Evolutionary conservation across 441 rosid species (phyloP).

Genomic region (Pelargonium australe): DNA sequence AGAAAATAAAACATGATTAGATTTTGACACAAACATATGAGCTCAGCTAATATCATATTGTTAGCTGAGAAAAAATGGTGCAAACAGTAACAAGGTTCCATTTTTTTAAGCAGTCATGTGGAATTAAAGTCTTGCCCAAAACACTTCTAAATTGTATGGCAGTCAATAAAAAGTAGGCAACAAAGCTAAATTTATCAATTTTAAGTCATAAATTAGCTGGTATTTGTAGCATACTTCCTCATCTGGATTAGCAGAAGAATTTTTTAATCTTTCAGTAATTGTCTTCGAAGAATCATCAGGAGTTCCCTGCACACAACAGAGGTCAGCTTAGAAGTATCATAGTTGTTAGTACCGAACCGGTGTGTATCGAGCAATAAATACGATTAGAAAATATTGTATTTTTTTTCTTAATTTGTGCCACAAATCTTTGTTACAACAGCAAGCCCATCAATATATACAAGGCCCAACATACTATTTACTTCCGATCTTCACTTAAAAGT

Average conservation of each 20-base stretch:
- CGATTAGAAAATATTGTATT: too few relatives aligned
- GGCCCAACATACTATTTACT: too few relatives aligned
- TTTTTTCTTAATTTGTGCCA: too few relatives aligned
- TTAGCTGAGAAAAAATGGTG: neutral
- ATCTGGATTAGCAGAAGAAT: conserved; percentile 38
- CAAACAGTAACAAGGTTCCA: neutral
- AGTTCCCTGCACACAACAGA: conserved; percentile 37
- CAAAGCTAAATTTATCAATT: conserved; percentile 13
- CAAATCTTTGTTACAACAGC: too few relatives aligned
- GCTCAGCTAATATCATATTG: neutral
- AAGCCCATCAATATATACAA: too few relatives aligned
- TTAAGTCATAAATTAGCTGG: conserved; percentile 8
- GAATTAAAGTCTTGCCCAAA: neutral
- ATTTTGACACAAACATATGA: neutral
- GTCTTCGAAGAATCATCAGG: conserved; percentile 34
- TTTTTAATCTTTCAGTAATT: conserved; percentile 29
- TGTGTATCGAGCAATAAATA: too few relatives aligned
- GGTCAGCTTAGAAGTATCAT: conserved; percentile 16
- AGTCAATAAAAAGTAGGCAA: neutral
- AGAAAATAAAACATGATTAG: neutral
- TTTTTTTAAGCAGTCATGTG: neutral
- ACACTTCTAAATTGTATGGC: neutral
- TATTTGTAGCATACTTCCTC: conserved; percentile 35
- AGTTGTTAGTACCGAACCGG: neutral
- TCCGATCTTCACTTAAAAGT: too few relatives aligned